Evolutionary conservation across 148 eudicot genomes (phyloP).

Genomic region (Polygonum aviculare): DNA sequence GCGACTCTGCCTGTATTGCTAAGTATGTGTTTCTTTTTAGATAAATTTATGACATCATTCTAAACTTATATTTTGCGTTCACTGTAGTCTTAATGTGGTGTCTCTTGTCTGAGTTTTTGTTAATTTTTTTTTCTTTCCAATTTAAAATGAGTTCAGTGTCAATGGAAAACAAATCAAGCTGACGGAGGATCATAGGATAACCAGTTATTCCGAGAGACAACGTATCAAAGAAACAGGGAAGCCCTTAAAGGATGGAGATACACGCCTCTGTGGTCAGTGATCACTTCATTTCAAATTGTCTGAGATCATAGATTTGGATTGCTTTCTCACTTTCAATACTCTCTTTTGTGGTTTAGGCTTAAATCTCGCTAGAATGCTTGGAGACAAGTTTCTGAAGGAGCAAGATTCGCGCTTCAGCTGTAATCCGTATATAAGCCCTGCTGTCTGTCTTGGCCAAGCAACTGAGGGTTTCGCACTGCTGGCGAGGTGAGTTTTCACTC

Average conservation of each 20-base stretch:
- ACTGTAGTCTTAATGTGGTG: background rate
- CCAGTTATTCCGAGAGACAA: slow-evolving; percentile 67
- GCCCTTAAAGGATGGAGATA: slow-evolving; percentile 88
- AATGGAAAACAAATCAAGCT: slow-evolving; percentile 68
- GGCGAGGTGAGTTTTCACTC: slow-evolving; percentile 55
- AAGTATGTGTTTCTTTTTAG: slow-evolving; percentile 41
- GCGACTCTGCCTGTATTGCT: slow-evolving; percentile 88
- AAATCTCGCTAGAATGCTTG: slow-evolving; percentile 93
- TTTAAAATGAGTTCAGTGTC: slow-evolving; percentile 33
- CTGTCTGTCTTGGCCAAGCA: slow-evolving; percentile 43
- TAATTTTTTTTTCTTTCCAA: background rate
- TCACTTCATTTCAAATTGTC: background rate
- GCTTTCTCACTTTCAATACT: background rate
- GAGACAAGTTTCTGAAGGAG: slow-evolving; percentile 92
- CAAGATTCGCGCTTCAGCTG: slow-evolving; percentile 90
- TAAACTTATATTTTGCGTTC: slow-evolving; percentile 1
- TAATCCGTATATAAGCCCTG: slow-evolving; percentile 78
- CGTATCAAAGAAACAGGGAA: slow-evolving; percentile 71
- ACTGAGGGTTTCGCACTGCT: slow-evolving; percentile 60
- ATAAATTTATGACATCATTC: background rate
- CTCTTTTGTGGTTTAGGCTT: slow-evolving; percentile 34
- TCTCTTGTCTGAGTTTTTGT: background rate
- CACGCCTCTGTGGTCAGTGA: slow-evolving; percentile 70
- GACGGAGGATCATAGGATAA: slow-evolving; percentile 93
- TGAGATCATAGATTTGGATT: background rate